Evolutionary conservation across 208 protist genomes (phyloP), one percentile per base, ranked within the genome.

Genomic region (Acanthamoeba triangularis): DNA sequence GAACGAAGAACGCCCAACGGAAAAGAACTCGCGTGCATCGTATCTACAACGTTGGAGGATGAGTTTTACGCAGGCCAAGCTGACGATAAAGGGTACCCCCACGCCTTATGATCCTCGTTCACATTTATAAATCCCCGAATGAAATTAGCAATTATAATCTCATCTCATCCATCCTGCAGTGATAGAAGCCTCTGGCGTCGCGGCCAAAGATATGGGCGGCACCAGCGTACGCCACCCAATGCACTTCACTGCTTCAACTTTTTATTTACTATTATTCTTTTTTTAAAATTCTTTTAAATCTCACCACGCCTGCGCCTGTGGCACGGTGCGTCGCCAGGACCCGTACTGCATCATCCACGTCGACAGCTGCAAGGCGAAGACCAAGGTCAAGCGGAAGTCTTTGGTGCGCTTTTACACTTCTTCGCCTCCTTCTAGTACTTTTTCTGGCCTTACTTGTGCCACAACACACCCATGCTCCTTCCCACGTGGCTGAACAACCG

Each of bases 281-380:
- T 28, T 13, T 47, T 41, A 41, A 3, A 5, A 7, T 67, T n/a
- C 5, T 7, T 67, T 5, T 67, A 1, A 67, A 5, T n/a, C 16
- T 67, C 28, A 67, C 28, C 28, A 67, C 4, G 65, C 4, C 25
- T 74, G 11, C 28, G 3, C 28, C 28, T 5, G 16, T 67, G 61
- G 61, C 28, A 67, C 28, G 16, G 5, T 67, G 61, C 1, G 4
- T 5, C 23, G 4, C 61, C 61, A 82, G 74, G 82, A 90, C 49
- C 82, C 82, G 0, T 90, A 90, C 54, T 90, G 82, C 82, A 90
- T 90, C n/a, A 59, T 90, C 44, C 54, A 59, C 28, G 82, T 90
- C 10, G 82, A 90, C 54, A 65, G 25, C 47, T 65, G 54, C 52
- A 90, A 90, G 20, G 82, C 49, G 0, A 90, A 63, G 52, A 90